These are phyloP conservation scores for Ogataea hybrid DNA, from an alignment of 1,139 yeast genomes.

Conservation along the genomic window DNA sequence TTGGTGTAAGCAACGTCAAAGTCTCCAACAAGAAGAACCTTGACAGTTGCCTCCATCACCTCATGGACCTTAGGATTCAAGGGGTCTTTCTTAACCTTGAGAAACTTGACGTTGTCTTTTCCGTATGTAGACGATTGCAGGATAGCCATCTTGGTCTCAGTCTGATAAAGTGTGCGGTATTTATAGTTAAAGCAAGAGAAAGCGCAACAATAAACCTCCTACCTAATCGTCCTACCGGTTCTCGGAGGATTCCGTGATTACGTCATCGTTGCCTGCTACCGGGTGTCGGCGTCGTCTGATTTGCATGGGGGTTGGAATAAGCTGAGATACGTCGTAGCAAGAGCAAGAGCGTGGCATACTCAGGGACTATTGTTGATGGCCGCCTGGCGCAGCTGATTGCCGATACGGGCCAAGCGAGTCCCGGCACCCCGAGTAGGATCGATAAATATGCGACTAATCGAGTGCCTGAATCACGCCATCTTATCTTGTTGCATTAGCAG, in stretches of 20 bases:
- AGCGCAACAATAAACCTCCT: conserved; percentile 1
- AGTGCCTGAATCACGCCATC: not conserved
- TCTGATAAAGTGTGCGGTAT: not conserved
- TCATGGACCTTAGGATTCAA: conserved; percentile 69
- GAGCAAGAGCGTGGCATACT: too few relatives aligned
- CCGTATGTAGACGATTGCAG: conserved; percentile 68
- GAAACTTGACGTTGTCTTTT: conserved; percentile 85
- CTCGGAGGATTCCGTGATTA: conserved; percentile 11
- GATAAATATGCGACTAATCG: not conserved
- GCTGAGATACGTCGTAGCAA: too few relatives aligned
- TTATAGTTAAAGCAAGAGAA: not conserved
- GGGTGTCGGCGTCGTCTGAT: not conserved
- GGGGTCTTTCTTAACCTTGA: conserved; percentile 80
- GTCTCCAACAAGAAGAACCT: conserved; percentile 69
- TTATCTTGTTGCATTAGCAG: not conserved
- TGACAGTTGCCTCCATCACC: conserved; percentile 80
- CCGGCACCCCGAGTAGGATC: not conserved
- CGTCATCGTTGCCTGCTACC: not conserved
- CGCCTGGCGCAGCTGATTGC: too few relatives aligned
- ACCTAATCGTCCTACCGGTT: not conserved
- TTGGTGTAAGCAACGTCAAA: conserved; percentile 78
- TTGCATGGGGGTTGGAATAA: not conserved
- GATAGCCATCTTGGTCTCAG: conserved; percentile 24
- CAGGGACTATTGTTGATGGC: too few relatives aligned
- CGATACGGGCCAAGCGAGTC: not conserved